Evolutionary conservation across 2,329 filamentous ascomycete genomes (phyloP), one percentile per base, ranked within the genome.

Genomic region (Aspergillaceae sp.): DNA sequence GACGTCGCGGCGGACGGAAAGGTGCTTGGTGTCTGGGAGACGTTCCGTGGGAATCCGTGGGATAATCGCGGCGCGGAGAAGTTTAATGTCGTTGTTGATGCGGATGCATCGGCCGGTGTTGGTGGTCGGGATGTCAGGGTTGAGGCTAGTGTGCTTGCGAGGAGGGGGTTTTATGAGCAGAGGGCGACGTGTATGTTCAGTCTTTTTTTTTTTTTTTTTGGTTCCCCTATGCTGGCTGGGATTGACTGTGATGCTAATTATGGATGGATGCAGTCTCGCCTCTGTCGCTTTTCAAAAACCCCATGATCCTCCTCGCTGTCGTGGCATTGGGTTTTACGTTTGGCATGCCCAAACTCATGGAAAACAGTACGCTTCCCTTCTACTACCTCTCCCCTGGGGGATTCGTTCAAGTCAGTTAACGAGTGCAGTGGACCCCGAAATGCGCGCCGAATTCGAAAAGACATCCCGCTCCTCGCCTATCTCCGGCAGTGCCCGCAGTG

Each of bases 231-330:
- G 9, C 5, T 4, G 9, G 10, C 11, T 40, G 32, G 40, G 11
- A 3, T 9, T 26, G 26, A 9, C 19, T 38, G 36, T 6, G 36
- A 7, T 28, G 19, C 3, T 38, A 26, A 8, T 11, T 26, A 38
- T 28, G 36, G 36, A 9, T 26, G 11, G 19, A 8, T 38, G 40
- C 54, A 88, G 85, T 91, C 70, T 87, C 83, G 11, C 76, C 90
- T n/a, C 61, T 96, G 47, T 80, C 79, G 48, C 82, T 96, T 46
- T 74, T 96, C 58, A 92, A 92, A 74, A 95, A 87, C 63, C 92
- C 92, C 3, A 97, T 97, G 89, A 96, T 97, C 53, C 77, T 98
- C 50, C 84, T 98, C 74, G 89, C 85, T 4, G 69, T 94, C 32
- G 82, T 92, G 35, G 88, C 84, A 51, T 80, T 96, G 73, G 83